phyloP scores from a whole-genome alignment of 2,329 filamentous ascomycete species.

The Truncatella angustata region DNA sequence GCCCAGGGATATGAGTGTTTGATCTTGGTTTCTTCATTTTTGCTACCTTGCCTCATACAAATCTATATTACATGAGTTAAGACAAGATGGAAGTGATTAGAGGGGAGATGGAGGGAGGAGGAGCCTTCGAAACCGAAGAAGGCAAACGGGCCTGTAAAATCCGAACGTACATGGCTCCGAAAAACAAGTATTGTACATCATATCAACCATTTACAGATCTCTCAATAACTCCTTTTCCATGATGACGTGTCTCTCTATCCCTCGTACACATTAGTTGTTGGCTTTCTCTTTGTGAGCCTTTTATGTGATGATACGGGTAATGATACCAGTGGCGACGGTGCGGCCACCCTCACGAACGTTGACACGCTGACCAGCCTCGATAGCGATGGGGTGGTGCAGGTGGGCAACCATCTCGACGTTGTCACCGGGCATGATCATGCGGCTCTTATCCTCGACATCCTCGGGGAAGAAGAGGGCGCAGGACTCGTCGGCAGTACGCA shows the following conservation, averaged over 20 bases:
- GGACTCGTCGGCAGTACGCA: slow-evolving; percentile 84
- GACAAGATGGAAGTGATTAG: neutral
- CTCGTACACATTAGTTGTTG: slow-evolving; percentile 12
- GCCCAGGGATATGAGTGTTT: no score
- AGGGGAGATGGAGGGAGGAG: slow-evolving; percentile 8
- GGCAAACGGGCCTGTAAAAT: neutral
- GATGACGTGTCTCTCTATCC: slow-evolving; percentile 10
- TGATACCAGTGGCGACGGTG: slow-evolving; percentile 79
- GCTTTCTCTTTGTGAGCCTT: slow-evolving; percentile 9
- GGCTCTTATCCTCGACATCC: slow-evolving; percentile 66
- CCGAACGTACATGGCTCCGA: slow-evolving; percentile 18
- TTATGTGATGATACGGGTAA: slow-evolving; percentile 70
- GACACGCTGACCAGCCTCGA: slow-evolving; percentile 92
- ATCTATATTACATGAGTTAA: neutral
- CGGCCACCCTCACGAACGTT: slow-evolving; percentile 97
- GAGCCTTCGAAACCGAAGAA: neutral
- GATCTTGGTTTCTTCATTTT: neutral
- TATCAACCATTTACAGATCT: slow-evolving; percentile 17
- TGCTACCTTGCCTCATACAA: neutral
- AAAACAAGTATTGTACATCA: slow-evolving; percentile 22
- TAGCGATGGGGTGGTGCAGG: slow-evolving; percentile 79
- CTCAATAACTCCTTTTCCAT: slow-evolving; percentile 9
- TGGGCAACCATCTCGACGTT: slow-evolving; percentile 96
- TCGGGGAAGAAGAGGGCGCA: slow-evolving; percentile 85
- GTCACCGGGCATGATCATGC: slow-evolving; percentile 95